phyloP scores from a whole-genome alignment of 2,329 filamentous ascomycete species.

The Phyllosticta citrichinensis region DNA sequence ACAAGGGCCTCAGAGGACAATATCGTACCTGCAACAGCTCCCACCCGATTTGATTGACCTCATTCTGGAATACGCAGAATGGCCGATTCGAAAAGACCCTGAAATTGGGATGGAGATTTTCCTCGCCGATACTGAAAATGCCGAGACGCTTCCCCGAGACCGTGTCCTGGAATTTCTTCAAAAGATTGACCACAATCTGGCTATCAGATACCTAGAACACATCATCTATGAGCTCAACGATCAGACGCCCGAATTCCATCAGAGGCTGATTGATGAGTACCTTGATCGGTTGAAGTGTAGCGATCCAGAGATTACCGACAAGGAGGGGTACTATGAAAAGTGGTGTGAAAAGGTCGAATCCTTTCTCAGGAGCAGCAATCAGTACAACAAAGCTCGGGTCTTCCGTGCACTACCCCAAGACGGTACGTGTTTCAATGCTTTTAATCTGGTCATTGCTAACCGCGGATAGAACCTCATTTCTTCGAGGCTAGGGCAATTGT shows the following conservation, averaged over 20 bases:
- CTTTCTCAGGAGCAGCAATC: conserved; percentile 65
- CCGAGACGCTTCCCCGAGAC: conserved; percentile 74
- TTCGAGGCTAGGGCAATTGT: conserved; percentile 86
- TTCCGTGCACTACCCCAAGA: conserved; percentile 70
- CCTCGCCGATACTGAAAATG: conserved; percentile 85
- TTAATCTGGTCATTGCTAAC: conserved; percentile 4
- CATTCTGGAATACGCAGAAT: conserved; percentile 82
- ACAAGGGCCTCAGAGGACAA: conserved; percentile 71
- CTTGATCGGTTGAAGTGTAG: conserved; percentile 42
- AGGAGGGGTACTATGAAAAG: conserved; percentile 27
- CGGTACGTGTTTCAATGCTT: conserved; percentile 42
- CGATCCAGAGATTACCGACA: conserved; percentile 17
- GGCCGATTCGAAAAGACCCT: conserved; percentile 67
- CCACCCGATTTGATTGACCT: conserved; percentile 82
- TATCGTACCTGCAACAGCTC: conserved; percentile 82
- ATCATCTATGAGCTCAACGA: conserved; percentile 82
- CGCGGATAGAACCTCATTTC: conserved; percentile 60
- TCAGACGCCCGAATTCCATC: conserved; percentile 75
- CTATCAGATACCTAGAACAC: conserved; percentile 79
- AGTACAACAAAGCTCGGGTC: conserved; percentile 72
- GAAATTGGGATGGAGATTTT: conserved; percentile 86
- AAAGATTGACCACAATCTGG: conserved; percentile 57
- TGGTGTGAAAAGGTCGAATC: conserved; percentile 58
- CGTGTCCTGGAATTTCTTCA: conserved; percentile 66
- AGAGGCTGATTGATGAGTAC: conserved; percentile 66